phyloP scores from a whole-genome alignment of 225 moss, liverwort and hornwort species.

The Polytrichum commune region DNA sequence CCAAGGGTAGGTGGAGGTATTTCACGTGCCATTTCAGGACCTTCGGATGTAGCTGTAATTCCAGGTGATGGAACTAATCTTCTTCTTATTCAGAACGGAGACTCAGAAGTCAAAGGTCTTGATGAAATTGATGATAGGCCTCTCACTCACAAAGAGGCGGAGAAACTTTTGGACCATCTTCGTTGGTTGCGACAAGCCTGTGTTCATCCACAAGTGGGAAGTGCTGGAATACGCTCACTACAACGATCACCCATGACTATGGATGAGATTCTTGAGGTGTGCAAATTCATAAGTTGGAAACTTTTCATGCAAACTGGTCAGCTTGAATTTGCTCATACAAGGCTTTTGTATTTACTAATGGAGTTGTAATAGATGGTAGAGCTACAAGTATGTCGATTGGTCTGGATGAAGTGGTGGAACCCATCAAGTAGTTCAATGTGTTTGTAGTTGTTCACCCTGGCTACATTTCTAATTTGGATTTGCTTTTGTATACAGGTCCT shows the following conservation, averaged over 20 bases:
- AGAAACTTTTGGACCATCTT: constrained; percentile 69
- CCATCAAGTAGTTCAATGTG: constrained; percentile 5
- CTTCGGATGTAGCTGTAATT: neutral
- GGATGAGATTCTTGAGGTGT: constrained; percentile 92
- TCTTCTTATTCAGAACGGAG: constrained; percentile 32
- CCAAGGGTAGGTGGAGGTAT: constrained; percentile 16
- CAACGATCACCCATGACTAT: constrained; percentile 92
- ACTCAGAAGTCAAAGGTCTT: constrained; percentile 14
- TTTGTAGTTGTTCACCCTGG: constrained; percentile 1
- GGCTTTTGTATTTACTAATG: too few relatives aligned
- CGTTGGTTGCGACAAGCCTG: constrained; percentile 90
- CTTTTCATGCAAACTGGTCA: too few relatives aligned
- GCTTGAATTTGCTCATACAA: too few relatives aligned
- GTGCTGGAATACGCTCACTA: constrained; percentile 82
- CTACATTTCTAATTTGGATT: constrained; percentile 4
- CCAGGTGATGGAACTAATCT: constrained; percentile 17
- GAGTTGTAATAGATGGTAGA: too few relatives aligned
- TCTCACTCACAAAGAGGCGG: constrained; percentile 68
- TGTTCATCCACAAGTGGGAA: constrained; percentile 98
- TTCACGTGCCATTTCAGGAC: constrained; percentile 1
- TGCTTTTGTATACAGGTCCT: constrained; percentile 51
- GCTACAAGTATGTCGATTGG: too few relatives aligned
- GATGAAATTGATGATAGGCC: constrained; percentile 54
- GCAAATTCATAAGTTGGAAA: neutral
- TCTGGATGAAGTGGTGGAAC: neutral